Evolutionary conservation across 2,329 filamentous ascomycete species (phyloP), one percentile per base, ranked within the genome.

Genomic region (Beauveria rudraprayagi): DNA sequence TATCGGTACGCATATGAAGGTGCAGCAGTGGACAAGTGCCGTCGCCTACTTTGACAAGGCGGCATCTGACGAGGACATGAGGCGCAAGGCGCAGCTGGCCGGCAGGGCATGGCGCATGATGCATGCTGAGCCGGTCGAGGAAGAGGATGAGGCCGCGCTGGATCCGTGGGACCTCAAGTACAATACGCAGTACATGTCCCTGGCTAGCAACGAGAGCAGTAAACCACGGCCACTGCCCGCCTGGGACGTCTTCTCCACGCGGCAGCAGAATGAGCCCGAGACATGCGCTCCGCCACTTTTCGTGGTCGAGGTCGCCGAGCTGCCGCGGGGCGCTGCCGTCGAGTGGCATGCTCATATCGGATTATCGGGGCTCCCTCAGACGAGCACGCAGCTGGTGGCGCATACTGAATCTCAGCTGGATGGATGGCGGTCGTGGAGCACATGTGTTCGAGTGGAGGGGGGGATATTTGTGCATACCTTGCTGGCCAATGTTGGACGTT

Each of bases 281-380:
- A 67, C 65, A 3, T 72, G 68, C 22, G 66, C 82, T 2, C 87
- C 92, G 1, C 88, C 88, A 0, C 81, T 92, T 67, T 88, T 94
- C 69, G 82, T 88, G 0, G 87, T 86, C 1, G 86, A 94, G 69
- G 89, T 97, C 1, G 81, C 87, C 48, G 83, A 86, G 65, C 79
- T 99, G 14, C 94, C 94, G 1, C 83, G 90, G 22, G 79, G 77
- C 17, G 88, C 88, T 30, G 79, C 80, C 43, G 84, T 97, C 11
- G 94, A 99, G 76, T 99, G 93, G 92, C 88, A 90, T 66, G 87
- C 81, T 1, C 83, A 88, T 61, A 70, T 84, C 3, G 89, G 90
- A 0, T 72, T 89, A 7, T 71, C 72, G 10, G 61, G 65, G 26
- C 63, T 77, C 4, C 63, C 65, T 5, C 67, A 72, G 53, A 61